These are phyloP conservation scores for Pseudocercospora macadamiae DNA, from an alignment of 2,329 filamentous ascomycete genomes.

Conservation along the genomic window DNA sequence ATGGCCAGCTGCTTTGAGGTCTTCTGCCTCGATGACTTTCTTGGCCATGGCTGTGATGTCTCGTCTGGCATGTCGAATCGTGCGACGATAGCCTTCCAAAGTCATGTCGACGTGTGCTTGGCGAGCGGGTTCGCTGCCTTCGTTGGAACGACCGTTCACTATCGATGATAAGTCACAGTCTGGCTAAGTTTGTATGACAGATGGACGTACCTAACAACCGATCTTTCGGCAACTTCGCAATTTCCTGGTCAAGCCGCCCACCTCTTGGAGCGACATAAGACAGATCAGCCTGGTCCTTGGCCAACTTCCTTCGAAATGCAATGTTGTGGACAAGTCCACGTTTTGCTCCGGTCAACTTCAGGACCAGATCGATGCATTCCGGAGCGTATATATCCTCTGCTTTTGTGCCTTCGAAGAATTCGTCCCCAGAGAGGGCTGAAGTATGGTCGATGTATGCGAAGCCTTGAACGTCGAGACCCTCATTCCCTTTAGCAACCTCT, in stretches of 20 bases:
- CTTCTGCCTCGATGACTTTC: constrained; percentile 20
- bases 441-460: constrained; percentile 23
- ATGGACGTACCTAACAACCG: constrained; percentile 14
- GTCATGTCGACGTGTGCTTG: constrained; percentile 24
- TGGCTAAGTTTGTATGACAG: background rate
- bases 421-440: constrained; percentile 11
- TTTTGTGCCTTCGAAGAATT: constrained; percentile 20
- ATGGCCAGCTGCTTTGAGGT: constrained; percentile 12
- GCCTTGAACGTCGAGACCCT: constrained; percentile 21
- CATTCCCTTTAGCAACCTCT: constrained; percentile 16
- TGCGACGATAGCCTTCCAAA: constrained; percentile 16
- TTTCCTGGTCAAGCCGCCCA: constrained; percentile 13
- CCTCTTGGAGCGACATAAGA: constrained; percentile 12
- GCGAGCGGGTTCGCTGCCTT: constrained; percentile 21
- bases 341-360: constrained; percentile 23
- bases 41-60: constrained; percentile 19
- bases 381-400: constrained; percentile 20
- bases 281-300: constrained; percentile 15
- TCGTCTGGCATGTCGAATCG: constrained; percentile 4
- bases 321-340: constrained; percentile 18
- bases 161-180: background rate
- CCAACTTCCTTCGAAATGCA: constrained; percentile 17
- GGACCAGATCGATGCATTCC: constrained; percentile 18
- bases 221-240: constrained; percentile 18
- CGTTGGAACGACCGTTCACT: constrained; percentile 20